phyloP scores from a whole-genome alignment of 768 basidiomycete species.

The Epithele typhae region DNA sequence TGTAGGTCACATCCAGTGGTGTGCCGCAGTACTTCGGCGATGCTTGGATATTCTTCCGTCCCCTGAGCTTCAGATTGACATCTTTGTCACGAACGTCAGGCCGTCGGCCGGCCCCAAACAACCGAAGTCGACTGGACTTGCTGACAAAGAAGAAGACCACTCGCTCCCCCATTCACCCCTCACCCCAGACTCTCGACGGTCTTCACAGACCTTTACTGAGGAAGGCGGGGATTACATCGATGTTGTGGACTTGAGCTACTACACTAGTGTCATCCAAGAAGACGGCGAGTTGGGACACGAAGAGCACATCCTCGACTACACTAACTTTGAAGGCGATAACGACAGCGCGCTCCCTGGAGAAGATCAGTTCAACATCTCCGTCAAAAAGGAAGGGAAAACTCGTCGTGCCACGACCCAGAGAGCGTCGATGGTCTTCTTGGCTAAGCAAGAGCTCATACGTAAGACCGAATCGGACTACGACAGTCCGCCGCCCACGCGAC shows the following conservation, averaged over 20 bases:
- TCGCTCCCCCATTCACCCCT: constrained; percentile 31
- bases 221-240: constrained; percentile 31
- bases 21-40: constrained; percentile 58
- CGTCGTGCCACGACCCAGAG: constrained; percentile 44
- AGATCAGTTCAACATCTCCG: constrained; percentile 40
- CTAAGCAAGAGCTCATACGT: constrained; percentile 12
- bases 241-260: constrained; percentile 40
- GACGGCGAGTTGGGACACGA: constrained; percentile 38
- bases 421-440: constrained; percentile 12
- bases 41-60: constrained; percentile 53
- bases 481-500: too few relatives aligned
- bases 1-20: constrained; percentile 74
- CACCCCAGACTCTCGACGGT: constrained; percentile 11
- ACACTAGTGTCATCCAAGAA: constrained; percentile 34
- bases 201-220: constrained; percentile 20
- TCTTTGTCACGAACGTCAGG: constrained; percentile 66
- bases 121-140: not conserved
- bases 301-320: constrained; percentile 56
- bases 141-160: constrained; percentile 13
- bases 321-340: constrained; percentile 77
- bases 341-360: constrained; percentile 57
- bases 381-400: constrained; percentile 61
- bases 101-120: constrained; percentile 4
- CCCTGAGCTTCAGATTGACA: constrained; percentile 55
- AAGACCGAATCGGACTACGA: constrained; percentile 6